These are phyloP conservation scores for Byssothecium circinans DNA, from an alignment of 2,329 filamentous ascomycete genomes.

Conservation along the genomic window DNA sequence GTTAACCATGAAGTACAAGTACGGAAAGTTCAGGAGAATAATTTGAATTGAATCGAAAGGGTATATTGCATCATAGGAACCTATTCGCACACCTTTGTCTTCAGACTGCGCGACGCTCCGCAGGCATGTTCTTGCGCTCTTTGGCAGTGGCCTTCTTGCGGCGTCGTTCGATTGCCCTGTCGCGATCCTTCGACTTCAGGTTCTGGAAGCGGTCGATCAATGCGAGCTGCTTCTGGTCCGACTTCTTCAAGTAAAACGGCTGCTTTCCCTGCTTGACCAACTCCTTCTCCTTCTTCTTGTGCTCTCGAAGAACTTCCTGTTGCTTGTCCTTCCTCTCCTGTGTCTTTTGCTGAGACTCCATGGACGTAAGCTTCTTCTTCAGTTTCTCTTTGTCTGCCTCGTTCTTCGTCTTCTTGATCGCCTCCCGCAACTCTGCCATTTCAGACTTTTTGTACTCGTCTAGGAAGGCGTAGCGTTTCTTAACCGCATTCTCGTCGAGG, in stretches of 20 bases:
- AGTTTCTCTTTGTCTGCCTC: conserved; percentile 67
- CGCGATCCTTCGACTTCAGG: conserved; percentile 83
- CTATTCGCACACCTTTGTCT: background rate
- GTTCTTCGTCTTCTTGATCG: conserved; percentile 69
- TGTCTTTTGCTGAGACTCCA: conserved; percentile 76
- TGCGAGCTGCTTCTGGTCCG: conserved; percentile 85
- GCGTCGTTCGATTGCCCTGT: conserved; percentile 81
- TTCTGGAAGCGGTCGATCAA: conserved; percentile 76
- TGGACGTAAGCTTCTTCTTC: conserved; percentile 72
- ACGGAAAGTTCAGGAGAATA: too few relatives aligned
- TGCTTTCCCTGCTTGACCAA: conserved; percentile 84
- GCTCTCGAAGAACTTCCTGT: conserved; percentile 69
- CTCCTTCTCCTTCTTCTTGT: conserved; percentile 82
- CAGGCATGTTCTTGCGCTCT: conserved; percentile 69
- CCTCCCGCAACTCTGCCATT: conserved; percentile 70
- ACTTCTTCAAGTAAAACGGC: conserved; percentile 90
- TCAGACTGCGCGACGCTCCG: conserved; percentile 37
- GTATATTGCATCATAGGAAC: background rate
- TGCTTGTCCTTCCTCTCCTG: conserved; percentile 70
- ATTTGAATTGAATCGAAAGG: background rate
- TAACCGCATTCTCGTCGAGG: conserved; percentile 60
- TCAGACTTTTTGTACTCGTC: conserved; percentile 85
- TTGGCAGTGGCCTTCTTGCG: conserved; percentile 85
- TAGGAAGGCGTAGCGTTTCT: conserved; percentile 82
- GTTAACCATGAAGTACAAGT: too few relatives aligned